A percentile compares a stretch with the other conserved stretches of the same genome.
Evolutionary conservation across 441 rosid genomes (phyloP).

Genomic region (Flueggea neowawraea): DNA sequence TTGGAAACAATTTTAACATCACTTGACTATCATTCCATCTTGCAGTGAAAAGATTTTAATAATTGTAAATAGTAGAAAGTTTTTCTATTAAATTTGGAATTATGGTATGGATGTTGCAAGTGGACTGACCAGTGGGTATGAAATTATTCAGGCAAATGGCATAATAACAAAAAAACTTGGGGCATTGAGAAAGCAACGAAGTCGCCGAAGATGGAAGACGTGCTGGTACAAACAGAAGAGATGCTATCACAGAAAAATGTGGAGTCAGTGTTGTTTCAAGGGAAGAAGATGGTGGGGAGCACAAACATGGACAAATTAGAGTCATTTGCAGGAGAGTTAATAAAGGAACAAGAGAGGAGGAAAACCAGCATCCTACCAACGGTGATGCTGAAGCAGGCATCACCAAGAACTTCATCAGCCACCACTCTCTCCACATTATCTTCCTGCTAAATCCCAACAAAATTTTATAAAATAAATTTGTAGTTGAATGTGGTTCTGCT

Average conservation of each 20-base stretch:
- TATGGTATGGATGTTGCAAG: no score
- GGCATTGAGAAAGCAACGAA: constrained; percentile 1
- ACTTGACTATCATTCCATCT: no score
- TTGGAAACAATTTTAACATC: no score
- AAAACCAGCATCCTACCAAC: constrained; percentile 45
- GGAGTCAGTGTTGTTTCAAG: constrained; percentile 46
- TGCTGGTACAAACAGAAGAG: constrained; percentile 20
- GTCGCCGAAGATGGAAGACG: constrained; percentile 12
- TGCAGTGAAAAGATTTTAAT: no score
- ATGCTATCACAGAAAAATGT: constrained; percentile 40
- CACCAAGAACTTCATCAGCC: constrained; percentile 66
- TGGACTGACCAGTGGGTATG: no score
- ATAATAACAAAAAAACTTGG: constrained; percentile 6
- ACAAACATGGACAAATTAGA: constrained; percentile 47
- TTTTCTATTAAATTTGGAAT: no score
- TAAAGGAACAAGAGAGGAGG: constrained; percentile 54
- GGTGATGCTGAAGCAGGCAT: constrained; percentile 44
- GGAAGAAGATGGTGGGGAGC: constrained; percentile 40
- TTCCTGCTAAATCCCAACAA: constrained; percentile 14
- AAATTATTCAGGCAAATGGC: constrained; percentile 27
- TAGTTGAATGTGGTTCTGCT: constrained; percentile 8
- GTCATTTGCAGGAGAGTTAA: constrained; percentile 34
- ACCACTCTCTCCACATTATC: constrained; percentile 48
- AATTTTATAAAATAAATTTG: not conserved
- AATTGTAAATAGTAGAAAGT: no score